Percentiles rank a stretch among this genome's conserved stretches.
Conservation (phyloP, 495 filamentous ascomycete species). For the Acidomyces sp. region DNA sequence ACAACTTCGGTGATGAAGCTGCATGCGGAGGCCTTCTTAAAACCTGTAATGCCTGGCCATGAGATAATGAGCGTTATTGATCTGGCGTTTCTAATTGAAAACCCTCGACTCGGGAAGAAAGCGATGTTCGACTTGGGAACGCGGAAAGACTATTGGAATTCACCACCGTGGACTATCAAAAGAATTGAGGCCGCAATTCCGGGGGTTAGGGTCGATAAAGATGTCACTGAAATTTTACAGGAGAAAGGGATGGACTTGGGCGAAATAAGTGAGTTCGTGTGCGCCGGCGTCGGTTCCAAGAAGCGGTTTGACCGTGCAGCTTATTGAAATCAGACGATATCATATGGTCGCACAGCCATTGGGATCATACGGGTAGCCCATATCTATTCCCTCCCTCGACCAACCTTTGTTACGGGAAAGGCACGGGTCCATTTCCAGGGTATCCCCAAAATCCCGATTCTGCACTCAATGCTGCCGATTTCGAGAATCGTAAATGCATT, state of each 20-base stretch:
- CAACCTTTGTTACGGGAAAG: conserved; percentile 38
- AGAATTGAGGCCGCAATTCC: conserved; percentile 21
- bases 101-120: conserved; percentile 30
- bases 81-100: conserved; percentile 44
- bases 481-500: conserved; percentile 19
- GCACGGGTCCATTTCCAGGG: conserved; percentile 33
- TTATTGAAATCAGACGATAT: neutral
- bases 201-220: conserved; percentile 32
- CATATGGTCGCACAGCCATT: conserved; percentile 7
- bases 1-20: too few relatives aligned
- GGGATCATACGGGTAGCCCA: conserved; percentile 48
- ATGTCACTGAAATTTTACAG: conserved; percentile 38
- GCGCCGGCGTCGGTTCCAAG: too few relatives aligned
- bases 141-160: conserved; percentile 38
- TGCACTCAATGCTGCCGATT: conserved; percentile 18
- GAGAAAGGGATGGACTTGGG: conserved; percentile 33
- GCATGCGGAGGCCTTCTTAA: conserved; percentile 24
- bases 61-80: conserved; percentile 29
- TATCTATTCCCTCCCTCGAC: conserved; percentile 38
- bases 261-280: conserved; percentile 44
- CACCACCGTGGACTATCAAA: conserved; percentile 22
- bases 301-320: conserved; percentile 9
- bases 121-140: conserved; percentile 49
- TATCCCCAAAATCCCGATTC: conserved; percentile 36
- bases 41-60: conserved; percentile 9